Evolutionary conservation across 371 early-diverging fungal species (phyloP).

Genomic region (Mucor ambiguus): DNA sequence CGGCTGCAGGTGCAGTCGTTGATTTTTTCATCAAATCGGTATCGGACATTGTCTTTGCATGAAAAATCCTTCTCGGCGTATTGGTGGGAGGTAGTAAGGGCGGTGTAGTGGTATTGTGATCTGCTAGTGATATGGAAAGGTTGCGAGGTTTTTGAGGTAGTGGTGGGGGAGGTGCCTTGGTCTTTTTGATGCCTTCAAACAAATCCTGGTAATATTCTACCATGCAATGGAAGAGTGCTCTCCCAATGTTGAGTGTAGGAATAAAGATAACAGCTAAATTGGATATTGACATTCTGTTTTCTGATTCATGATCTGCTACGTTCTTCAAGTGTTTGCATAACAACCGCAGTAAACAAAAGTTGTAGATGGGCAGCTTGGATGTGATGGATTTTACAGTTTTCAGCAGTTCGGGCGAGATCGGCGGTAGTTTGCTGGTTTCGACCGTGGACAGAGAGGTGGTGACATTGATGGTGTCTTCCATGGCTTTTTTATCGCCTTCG

Average conservation of each 20-base stretch:
- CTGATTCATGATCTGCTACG: constrained; percentile 59
- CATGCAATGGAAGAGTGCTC: constrained; percentile 65
- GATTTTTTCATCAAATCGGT: constrained; percentile 15
- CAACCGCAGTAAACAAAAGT: constrained; percentile 57
- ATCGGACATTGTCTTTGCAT: constrained; percentile 37
- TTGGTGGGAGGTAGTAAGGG: constrained; percentile 7
- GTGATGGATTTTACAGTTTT: constrained; percentile 41
- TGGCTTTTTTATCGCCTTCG: constrained; percentile 10
- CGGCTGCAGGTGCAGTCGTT: not conserved
- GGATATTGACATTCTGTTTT: constrained; percentile 78
- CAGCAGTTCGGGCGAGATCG: constrained; percentile 26
- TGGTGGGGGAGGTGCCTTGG: constrained; percentile 29
- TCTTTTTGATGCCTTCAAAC: constrained; percentile 19
- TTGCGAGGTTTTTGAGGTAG: constrained; percentile 42
- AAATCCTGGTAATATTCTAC: constrained; percentile 38
- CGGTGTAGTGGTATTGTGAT: not conserved
- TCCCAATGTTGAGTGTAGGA: constrained; percentile 75
- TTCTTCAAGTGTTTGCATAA: constrained; percentile 68
- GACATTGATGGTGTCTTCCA: constrained; percentile 14
- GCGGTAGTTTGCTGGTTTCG: constrained; percentile 17
- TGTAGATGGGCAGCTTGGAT: constrained; percentile 53
- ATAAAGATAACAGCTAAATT: constrained; percentile 85
- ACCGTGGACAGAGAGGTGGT: not conserved
- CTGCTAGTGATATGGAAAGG: not conserved
- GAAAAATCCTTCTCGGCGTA: constrained; percentile 14